Base-by-base conservation (phyloP, 371 early-diverging fungal genomes). In the Quaeritorhiza haematococci region DNA sequence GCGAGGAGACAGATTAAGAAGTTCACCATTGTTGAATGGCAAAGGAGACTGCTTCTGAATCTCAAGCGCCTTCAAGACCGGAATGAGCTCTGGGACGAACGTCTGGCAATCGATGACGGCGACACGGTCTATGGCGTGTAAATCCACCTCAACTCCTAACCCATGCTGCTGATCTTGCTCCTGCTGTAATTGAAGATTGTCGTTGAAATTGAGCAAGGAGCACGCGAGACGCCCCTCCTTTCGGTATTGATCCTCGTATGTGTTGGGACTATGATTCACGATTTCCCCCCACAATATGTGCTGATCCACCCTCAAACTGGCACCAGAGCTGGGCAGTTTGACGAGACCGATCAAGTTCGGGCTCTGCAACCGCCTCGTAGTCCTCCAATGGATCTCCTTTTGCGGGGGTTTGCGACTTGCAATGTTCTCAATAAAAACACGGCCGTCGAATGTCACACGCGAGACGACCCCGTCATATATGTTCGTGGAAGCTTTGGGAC, bases 41-140 rank as follows among this genome's bases (percentile, higher is more conserved):
- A 63, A 28, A 3, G 56, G 55, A 10, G 49, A 33, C 21, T 53
- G 33, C 17, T 56, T 30, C 49, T 55, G 63, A 15, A 49, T 27
- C 33, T 63, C 63, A 21, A 67, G 52, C 15, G 67, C 61, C 10
- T 61, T 63, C 44, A 64, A 34, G 21, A 68, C 62, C 3, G 68
- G 68, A 33, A 68, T 45, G 33, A 55, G 54, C 54, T 68, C 64
- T 5, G 64, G 64, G 17, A 53, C 64, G 58, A 68, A 64, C 24
- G 63, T 64, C 41, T 59, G 63, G 50, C 67, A 67, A 42, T 67
- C 67, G 33, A 67, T 59, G 8, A 67, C 55, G n/a, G 57, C 63
- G 3, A 67, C 53, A 15, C 15, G 24, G 33, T 65, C 65, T 19
- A 61, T 58, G 26, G 32, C 44, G 15, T 55, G 46, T 26, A 62